Conservation (phyloP, 2,329 filamentous ascomycete species). For the Acrocalymma vagum region DNA sequence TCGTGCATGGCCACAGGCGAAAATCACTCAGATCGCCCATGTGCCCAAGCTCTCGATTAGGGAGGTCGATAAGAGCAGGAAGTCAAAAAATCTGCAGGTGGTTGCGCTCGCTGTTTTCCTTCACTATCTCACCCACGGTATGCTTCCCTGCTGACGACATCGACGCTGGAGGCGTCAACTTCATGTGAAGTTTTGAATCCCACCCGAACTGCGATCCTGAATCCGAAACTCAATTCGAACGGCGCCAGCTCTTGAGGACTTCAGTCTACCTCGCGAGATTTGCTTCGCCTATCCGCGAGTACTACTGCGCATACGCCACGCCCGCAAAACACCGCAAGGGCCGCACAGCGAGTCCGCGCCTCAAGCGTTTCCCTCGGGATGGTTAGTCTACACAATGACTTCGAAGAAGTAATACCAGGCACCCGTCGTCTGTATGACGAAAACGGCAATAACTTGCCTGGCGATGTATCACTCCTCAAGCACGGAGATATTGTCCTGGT, state of each 20-base stretch:
- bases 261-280: not conserved
- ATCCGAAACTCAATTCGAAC: too few relatives aligned
- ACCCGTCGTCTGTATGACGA: conserved; percentile 26
- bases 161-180: conserved; percentile 28
- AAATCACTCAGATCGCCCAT: too few relatives aligned
- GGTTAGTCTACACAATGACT: conserved; percentile 13
- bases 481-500: conserved; percentile 56
- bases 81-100: too few relatives aligned
- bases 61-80: too few relatives aligned
- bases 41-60: too few relatives aligned
- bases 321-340: conserved; percentile 15
- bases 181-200: conserved; percentile 17
- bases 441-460: conserved; percentile 39
- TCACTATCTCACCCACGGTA: conserved; percentile 11
- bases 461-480: conserved; percentile 25
- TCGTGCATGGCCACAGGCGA: too few relatives aligned
- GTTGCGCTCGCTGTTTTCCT: too few relatives aligned
- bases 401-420: conserved; percentile 26
- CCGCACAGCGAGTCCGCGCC: conserved; percentile 6
- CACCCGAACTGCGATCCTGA: too few relatives aligned
- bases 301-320: conserved; percentile 10
- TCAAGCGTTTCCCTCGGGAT: conserved; percentile 5
- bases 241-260: too few relatives aligned
- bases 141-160: conserved; percentile 27
- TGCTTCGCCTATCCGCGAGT: not conserved